Evolutionary conservation across 495 filamentous ascomycete genomes (phyloP).

Genomic region (Margaritispora aquatica): DNA sequence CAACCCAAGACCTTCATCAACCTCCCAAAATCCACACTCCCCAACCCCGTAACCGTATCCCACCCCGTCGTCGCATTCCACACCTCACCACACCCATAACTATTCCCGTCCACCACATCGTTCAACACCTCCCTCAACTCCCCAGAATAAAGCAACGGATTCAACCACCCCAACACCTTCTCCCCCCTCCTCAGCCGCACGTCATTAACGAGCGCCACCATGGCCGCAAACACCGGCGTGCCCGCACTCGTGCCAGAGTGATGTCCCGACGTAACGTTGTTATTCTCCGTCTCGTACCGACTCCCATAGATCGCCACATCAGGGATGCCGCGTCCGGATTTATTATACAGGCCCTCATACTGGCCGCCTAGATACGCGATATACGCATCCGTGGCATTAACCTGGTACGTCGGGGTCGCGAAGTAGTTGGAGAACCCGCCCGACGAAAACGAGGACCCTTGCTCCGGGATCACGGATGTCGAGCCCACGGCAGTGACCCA

Average conservation of each 20-base stretch:
- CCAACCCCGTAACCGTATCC: slow-evolving; percentile 1
- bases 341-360: slow-evolving; percentile 1
- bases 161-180: neutral
- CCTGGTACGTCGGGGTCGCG: neutral
- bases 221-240: neutral
- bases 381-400: neutral
- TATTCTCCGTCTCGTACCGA: slow-evolving; percentile 1
- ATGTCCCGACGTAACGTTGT: neutral
- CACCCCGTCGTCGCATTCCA: slow-evolving; percentile 4
- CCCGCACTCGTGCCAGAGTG: neutral
- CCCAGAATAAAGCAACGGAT: neutral
- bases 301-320: neutral
- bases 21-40: neutral
- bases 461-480: neutral
- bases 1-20: neutral
- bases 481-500: neutral
- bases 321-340: neutral
- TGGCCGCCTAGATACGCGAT: neutral
- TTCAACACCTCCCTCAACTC: neutral
- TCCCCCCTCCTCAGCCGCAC: neutral
- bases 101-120: neutral
- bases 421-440: slow-evolving; percentile 6
- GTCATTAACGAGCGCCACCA: neutral
- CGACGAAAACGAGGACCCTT: neutral
- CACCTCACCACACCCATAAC: neutral